phyloP scores from a whole-genome alignment of 441 rosid species.

The Pelargonium exstipulatum region DNA sequence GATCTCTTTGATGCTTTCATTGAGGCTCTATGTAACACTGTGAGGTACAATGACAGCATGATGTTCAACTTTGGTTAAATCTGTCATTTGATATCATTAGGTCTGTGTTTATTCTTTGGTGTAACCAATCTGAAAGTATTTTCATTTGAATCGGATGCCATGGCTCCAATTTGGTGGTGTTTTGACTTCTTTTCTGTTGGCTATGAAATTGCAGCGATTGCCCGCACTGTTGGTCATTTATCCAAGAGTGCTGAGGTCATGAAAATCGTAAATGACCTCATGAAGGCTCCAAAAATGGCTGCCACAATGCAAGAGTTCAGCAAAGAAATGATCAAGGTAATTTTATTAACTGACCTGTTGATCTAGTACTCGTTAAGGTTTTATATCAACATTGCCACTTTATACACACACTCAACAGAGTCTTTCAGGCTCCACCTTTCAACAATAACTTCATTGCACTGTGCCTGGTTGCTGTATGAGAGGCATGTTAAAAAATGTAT shows the following conservation, averaged over 20 bases:
- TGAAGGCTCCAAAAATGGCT: conserved; percentile 94
- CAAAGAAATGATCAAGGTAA: conserved; percentile 92
- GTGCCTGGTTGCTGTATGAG: not conserved
- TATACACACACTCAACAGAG: not conserved
- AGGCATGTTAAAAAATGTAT: not conserved
- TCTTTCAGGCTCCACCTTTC: not conserved
- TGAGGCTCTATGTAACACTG: not conserved
- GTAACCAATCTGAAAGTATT: not conserved
- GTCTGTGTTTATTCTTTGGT: not conserved
- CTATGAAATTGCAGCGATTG: conserved; percentile 56
- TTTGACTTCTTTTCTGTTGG: conserved; percentile 11
- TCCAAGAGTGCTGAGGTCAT: conserved; percentile 91
- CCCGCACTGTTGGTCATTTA: conserved; percentile 83
- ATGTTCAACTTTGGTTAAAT: not conserved
- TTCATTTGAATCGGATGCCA: not conserved
- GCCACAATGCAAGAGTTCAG: conserved; percentile 86
- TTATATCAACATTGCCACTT: no score
- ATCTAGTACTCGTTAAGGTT: not conserved
- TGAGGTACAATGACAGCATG: not conserved
- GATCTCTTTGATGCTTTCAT: not conserved
- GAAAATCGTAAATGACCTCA: conserved; percentile 89
- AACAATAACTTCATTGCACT: not conserved
- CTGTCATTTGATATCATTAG: not conserved
- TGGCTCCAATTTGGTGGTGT: not conserved
- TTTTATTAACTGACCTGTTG: not conserved